Conservation (phyloP, 2,329 filamentous ascomycete genomes). For the Exophiala mesophila region DNA sequence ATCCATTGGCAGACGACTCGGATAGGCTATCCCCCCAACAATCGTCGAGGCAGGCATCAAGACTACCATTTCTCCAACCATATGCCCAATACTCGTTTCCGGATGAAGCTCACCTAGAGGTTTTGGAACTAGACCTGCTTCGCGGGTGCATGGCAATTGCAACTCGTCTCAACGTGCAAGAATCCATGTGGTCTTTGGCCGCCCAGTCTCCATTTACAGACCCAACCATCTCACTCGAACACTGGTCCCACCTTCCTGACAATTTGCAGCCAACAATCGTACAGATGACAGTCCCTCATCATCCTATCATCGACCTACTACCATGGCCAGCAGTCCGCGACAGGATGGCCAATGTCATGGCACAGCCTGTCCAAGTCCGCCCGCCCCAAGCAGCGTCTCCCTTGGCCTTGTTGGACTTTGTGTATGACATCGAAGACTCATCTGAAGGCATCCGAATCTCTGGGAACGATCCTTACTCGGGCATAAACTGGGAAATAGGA, state of each 20-base stretch:
- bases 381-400: conserved; percentile 45
- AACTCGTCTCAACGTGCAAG: conserved; percentile 39
- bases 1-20: background rate
- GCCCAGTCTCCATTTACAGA: conserved; percentile 45
- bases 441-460: conserved; percentile 50
- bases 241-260: conserved; percentile 38
- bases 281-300: conserved; percentile 50
- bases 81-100: conserved; percentile 28
- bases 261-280: conserved; percentile 49
- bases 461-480: conserved; percentile 47
- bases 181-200: conserved; percentile 44
- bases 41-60: background rate
- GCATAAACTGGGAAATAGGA: conserved; percentile 53
- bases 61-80: background rate
- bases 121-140: conserved; percentile 48
- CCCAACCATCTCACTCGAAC: conserved; percentile 27
- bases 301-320: conserved; percentile 54
- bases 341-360: conserved; percentile 49
- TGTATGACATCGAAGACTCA: conserved; percentile 54
- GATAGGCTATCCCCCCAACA: background rate
- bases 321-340: conserved; percentile 55
- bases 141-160: conserved; percentile 47
- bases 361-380: conserved; percentile 45
- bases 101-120: conserved; percentile 47
- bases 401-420: conserved; percentile 48